phyloP scores from a whole-genome alignment of 2,329 filamentous ascomycete species.

The Aspergillus chevalieri region DNA sequence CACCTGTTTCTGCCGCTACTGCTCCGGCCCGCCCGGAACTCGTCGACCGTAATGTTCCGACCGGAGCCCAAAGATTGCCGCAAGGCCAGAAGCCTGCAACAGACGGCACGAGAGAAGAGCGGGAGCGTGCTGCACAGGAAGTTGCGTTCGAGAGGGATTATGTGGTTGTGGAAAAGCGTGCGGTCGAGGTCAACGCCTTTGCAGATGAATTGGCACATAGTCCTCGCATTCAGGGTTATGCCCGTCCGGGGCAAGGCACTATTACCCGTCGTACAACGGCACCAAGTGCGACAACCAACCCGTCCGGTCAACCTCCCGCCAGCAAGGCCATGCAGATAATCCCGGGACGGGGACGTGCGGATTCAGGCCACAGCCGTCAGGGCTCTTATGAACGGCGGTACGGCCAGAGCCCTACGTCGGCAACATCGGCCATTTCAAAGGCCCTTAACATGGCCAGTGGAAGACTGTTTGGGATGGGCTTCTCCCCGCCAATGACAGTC shows the following conservation, averaged over 20 bases:
- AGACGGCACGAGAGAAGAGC: conserved; percentile 34
- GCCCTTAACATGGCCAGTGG: conserved; percentile 89
- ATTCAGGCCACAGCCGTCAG: conserved; percentile 61
- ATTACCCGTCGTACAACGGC: conserved; percentile 73
- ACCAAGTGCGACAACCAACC: conserved; percentile 63
- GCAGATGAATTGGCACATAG: conserved; percentile 90
- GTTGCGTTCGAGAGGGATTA: conserved; percentile 90
- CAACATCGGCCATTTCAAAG: conserved; percentile 88
- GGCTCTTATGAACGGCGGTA: conserved; percentile 79
- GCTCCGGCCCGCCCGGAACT: conserved; percentile 37
- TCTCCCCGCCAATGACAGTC: conserved; percentile 44
- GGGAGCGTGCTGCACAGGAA: conserved; percentile 70
- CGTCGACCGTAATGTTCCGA: conserved; percentile 25
- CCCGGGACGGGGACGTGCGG: conserved; percentile 57
- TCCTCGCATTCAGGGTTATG: conserved; percentile 54
- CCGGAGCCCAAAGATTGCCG: conserved; percentile 50
- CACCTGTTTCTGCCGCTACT: conserved; percentile 30
- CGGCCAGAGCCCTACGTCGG: conserved; percentile 64
- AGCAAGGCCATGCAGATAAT: conserved; percentile 71
- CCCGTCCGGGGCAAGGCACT: conserved; percentile 52
- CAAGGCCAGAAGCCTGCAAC: conserved; percentile 34
- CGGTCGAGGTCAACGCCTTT: conserved; percentile 94
- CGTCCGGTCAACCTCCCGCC: conserved; percentile 60
- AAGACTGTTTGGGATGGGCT: conserved; percentile 45
- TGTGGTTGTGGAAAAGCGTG: conserved; percentile 88